These are phyloP conservation scores for Solanum infundibuliforme DNA, from an alignment of 257 asterid genomes.

Conservation along the genomic window DNA sequence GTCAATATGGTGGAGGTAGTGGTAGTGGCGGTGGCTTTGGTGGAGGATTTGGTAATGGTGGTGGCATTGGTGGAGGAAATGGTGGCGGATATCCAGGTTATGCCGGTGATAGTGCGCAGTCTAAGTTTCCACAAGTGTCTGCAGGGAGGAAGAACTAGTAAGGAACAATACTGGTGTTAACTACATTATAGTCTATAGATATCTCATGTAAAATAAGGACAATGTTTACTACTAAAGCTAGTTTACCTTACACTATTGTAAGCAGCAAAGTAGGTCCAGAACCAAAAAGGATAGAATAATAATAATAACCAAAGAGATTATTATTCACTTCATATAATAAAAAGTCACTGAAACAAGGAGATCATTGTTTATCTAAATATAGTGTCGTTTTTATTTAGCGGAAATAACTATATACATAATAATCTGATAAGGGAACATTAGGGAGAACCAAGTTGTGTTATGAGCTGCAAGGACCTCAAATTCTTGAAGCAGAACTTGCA, in stretches of 20 bases:
- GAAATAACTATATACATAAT: constrained; percentile 2
- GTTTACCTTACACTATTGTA: background rate
- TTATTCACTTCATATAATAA: background rate
- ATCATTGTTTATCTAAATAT: background rate
- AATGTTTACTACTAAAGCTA: background rate
- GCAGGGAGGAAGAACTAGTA: background rate
- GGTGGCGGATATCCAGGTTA: background rate
- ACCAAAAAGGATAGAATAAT: background rate
- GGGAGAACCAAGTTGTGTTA: background rate
- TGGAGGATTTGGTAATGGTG: background rate
- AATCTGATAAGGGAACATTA: background rate
- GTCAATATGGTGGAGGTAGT: constrained; percentile 5
- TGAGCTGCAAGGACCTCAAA: background rate
- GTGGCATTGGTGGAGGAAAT: background rate
- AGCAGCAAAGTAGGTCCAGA: background rate
- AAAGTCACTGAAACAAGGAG: background rate
- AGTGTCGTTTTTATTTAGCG: background rate
- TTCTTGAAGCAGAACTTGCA: background rate
- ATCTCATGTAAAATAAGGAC: background rate
- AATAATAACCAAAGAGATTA: background rate
- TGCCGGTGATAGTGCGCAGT: background rate
- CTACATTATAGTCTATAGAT: background rate
- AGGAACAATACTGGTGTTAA: background rate
- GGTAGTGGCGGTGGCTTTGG: constrained; percentile 1
- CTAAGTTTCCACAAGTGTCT: background rate